Evolutionary conservation across 202 grass and related monocot species (phyloP), one percentile per base, ranked within the genome.

Genomic region (Dendrocalamus latiflorus): DNA sequence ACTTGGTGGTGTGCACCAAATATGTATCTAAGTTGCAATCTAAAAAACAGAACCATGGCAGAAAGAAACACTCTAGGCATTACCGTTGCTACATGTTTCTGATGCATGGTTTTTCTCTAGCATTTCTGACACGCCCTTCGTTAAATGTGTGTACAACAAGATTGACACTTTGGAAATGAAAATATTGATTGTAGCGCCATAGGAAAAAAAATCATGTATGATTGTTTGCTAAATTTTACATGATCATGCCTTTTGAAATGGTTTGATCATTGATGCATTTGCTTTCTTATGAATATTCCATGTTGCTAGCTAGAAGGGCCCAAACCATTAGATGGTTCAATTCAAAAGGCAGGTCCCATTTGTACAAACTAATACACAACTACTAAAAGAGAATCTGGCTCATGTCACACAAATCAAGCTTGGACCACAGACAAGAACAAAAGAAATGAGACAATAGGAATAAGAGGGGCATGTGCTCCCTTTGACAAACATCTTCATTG

Each of bases 401-500:
- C 18, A 38, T 3, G 17, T 10, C 60, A 8, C 34, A 76, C 54
- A 76, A 57, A 76, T 28, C 14, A 76, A 36, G 21, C 6, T 9
- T 65, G 38, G 14, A 34, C 57, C 47, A 72, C 30, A 13, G 8
- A 26, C 39, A 66, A 38, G 2, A 30, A 30, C 28, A 30, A 30
- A 30, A 30, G 28, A 30, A 30, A 30, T 30, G 28, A 30, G 28
- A 30, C 28, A 30, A 30, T 30, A 30, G 28, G 28, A 30, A 30
- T 30, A 30, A n/a, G n/a, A n/a, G n/a, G n/a, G n/a, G n/a, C 28
- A 30, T 30, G 28, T 30, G 28, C 28, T 30, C 28, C 34, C 59
- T 86, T 78, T 83, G 30, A 71, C 59, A 68, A 83, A 68, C 83
- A 86, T 74, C 42, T 54, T 33, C 77, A 66, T 42, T 48, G 44